phyloP scores from a whole-genome alignment of 768 basidiomycete genomes.

The Suillus hirtellus region DNA sequence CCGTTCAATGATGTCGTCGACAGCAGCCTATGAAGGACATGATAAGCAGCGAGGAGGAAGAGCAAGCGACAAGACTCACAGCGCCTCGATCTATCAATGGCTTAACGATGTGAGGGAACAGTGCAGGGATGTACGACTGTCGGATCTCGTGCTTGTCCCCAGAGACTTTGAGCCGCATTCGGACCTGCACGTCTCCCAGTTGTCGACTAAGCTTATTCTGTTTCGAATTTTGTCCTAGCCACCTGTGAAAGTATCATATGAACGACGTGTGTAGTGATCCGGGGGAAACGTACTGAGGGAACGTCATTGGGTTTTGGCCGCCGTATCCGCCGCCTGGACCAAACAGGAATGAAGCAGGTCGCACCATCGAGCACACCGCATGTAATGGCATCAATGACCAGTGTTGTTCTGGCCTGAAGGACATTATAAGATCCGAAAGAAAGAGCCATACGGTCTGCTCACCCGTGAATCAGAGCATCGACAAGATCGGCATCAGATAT shows the following conservation, averaged over 20 bases:
- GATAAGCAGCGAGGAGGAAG: constrained; percentile 9
- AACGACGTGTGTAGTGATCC: constrained; percentile 3
- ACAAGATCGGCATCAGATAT: constrained; percentile 96
- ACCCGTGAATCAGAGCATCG: constrained; percentile 94
- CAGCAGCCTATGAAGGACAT: constrained; percentile 53
- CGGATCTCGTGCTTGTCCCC: constrained; percentile 89
- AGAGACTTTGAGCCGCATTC: constrained; percentile 93
- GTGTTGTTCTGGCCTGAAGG: constrained; percentile 81
- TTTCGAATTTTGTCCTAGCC: constrained; percentile 98
- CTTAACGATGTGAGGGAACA: constrained; percentile 77
- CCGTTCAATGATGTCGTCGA: constrained; percentile 77
- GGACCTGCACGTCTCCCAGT: constrained; percentile 87
- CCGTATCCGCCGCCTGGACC: constrained; percentile 69
- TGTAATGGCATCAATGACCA: constrained; percentile 96
- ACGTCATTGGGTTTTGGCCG: constrained; percentile 65
- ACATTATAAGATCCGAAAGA: background rate
- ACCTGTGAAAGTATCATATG: constrained; percentile 54
- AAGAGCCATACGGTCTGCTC: constrained; percentile 4
- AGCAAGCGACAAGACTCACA: constrained; percentile 48
- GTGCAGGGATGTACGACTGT: constrained; percentile 86
- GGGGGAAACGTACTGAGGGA: constrained; percentile 71
- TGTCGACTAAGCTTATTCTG: constrained; percentile 78
- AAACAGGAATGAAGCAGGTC: constrained; percentile 82
- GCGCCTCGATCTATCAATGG: constrained; percentile 75
- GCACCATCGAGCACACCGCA: constrained; percentile 86